Evolutionary conservation across 75 land plant species (phyloP).

Genomic region (Selaginella moellendorffii): DNA sequence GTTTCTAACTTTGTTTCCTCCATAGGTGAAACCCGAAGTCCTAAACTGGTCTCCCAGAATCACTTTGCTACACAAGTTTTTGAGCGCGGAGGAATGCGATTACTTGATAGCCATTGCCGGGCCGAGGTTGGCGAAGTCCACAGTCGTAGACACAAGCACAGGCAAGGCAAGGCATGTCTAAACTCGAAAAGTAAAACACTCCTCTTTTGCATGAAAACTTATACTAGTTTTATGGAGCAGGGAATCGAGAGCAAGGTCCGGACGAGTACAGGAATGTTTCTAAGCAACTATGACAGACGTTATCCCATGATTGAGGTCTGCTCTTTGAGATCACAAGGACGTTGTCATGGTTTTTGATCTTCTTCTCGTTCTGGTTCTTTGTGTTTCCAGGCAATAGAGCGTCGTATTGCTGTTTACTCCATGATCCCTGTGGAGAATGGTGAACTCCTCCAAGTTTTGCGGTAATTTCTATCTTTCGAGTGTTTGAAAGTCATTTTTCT

Average conservation of each 20-base stretch:
- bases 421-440: constrained; percentile 93
- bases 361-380: background rate
- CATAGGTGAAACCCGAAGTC: constrained; percentile 77
- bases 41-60: constrained; percentile 86
- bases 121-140: constrained; percentile 64
- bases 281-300: constrained; percentile 40
- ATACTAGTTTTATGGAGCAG: too few relatives aligned
- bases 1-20: too few relatives aligned
- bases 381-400: constrained; percentile 65
- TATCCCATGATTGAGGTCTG: constrained; percentile 71
- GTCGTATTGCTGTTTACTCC: constrained; percentile 68
- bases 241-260: constrained; percentile 82
- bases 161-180: too few relatives aligned
- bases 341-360: too few relatives aligned
- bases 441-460: constrained; percentile 78
- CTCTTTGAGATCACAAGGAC: background rate
- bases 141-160: constrained; percentile 81
- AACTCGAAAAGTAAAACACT: too few relatives aligned
- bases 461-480: too few relatives aligned
- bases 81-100: constrained; percentile 71
- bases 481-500: too few relatives aligned
- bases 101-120: constrained; percentile 60
- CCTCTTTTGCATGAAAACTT: too few relatives aligned
- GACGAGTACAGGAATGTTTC: constrained; percentile 95
- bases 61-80: constrained; percentile 57